Base-by-base conservation (phyloP, 306 rosid genomes). In the Malus orientalis region DNA sequence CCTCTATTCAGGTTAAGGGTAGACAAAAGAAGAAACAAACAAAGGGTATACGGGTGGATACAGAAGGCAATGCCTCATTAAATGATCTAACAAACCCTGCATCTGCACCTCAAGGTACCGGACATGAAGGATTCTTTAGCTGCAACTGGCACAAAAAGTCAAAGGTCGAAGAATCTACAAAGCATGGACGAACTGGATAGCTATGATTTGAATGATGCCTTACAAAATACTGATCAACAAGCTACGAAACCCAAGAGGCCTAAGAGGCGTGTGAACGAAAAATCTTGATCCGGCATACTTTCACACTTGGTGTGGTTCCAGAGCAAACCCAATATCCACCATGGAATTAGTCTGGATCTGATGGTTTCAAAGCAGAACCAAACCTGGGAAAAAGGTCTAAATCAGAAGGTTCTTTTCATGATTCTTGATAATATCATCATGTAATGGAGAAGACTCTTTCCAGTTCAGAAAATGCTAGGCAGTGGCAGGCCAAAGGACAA, bases 241-340 rank as follows among this genome's bases (percentile, higher is more conserved):
- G 69, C 60, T 71, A 84, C 78, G 76, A 94, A 80, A 81, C 86
- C 89, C 29, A 89, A 86, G 81, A 83, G 97, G 81, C 91, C 87
- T 4, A 95, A 90, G 86, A 85, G 96, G 76, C 78, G 81, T 40
- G 85, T 85, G 59, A 89, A 84, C 68, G 95, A 88, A 32, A 86
- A 78, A 38, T 79, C 87, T 83, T 72, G 92, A 92, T 74, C 96
- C 84, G 4, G 79, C 78, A 65, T 77, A 74, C 81, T 10, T 85
- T 78, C 40, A 72, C 76, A 30, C 71, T 74, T 30, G 4, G 63
- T 32, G 32, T 20, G 23, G 49, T 80, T 84, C 66, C 84, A 22
- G 96, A 88, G 79, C 88, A 77, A 74, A 68, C 58, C 27, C 90
- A 73, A 10, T 68, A 59, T 78, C 83, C 71, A 36, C 82, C 85